Percentiles rank a stretch among this genome's conserved stretches.
These are phyloP conservation scores for Crithidia fasciculata DNA, from an alignment of 208 protist species.

Conservation along the genomic window DNA sequence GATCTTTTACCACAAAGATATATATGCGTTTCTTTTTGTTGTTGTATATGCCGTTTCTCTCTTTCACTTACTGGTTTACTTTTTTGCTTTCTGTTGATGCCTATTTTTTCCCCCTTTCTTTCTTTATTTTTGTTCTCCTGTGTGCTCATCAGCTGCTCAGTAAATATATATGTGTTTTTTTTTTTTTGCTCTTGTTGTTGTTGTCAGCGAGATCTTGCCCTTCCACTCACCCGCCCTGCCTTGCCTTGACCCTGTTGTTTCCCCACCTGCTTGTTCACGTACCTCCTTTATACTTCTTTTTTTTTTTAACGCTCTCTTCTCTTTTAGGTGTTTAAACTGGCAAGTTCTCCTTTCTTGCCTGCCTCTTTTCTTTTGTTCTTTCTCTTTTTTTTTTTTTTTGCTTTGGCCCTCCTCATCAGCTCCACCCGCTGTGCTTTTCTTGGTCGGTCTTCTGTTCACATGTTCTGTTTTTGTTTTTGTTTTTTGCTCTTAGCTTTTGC, in stretches of 20 bases:
- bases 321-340: too few relatives aligned
- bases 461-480: not conserved
- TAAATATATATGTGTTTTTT: not conserved
- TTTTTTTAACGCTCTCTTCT: too few relatives aligned
- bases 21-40: not conserved
- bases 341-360: not conserved
- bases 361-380: not conserved
- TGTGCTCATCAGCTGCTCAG: not conserved
- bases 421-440: not conserved
- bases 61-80: not conserved
- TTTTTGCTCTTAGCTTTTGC: not conserved
- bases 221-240: not conserved
- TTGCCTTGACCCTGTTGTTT: not conserved
- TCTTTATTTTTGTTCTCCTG: not conserved
- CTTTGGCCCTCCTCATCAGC: too few relatives aligned
- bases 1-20: too few relatives aligned
- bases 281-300: too few relatives aligned
- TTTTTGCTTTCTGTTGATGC: not conserved
- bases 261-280: not conserved
- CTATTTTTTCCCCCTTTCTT: not conserved
- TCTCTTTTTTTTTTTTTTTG: not conserved
- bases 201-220: not conserved
- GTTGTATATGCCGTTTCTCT: not conserved
- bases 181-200: not conserved
- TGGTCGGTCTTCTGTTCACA: not conserved